Conservation (phyloP, 192 early-diverging fungal genomes). For the Coemansia sp. region DNA sequence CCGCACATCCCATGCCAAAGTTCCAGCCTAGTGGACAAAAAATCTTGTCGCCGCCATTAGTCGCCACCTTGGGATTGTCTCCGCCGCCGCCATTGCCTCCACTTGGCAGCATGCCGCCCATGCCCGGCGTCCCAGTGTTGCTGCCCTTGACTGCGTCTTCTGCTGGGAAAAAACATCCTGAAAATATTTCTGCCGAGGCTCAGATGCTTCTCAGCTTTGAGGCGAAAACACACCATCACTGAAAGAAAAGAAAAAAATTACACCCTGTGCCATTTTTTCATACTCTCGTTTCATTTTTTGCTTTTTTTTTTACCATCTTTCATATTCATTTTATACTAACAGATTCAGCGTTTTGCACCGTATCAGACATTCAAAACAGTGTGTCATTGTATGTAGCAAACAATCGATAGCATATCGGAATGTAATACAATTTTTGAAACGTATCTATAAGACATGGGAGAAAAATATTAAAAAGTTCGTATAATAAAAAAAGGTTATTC, state of each 20-base stretch:
- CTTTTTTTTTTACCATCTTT: too few species aligned
- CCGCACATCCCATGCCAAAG: slow-evolving; percentile 44
- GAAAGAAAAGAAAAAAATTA: not conserved
- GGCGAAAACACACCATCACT: slow-evolving; percentile 12
- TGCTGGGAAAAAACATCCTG: slow-evolving; percentile 13
- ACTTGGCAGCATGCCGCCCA: slow-evolving; percentile 16
- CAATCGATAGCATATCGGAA: not conserved
- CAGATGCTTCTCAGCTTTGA: slow-evolving; percentile 56
- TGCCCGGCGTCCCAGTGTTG: slow-evolving; percentile 2
- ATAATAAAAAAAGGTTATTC: not conserved
- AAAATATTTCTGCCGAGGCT: slow-evolving; percentile 40
- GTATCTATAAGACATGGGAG: not conserved
- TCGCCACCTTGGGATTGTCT: not conserved
- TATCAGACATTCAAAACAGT: not conserved
- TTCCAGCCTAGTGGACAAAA: slow-evolving; percentile 35
- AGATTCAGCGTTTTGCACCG: too few species aligned
- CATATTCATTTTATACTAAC: too few species aligned
- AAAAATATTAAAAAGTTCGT: not conserved
- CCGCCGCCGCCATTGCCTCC: slow-evolving; percentile 11
- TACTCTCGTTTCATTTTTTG: too few species aligned
- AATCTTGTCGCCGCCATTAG: not conserved
- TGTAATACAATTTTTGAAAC: not conserved
- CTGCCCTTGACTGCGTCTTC: not conserved
- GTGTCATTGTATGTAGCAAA: not conserved
- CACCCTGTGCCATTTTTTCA: too few species aligned